phyloP scores from a whole-genome alignment of 208 protist genomes.

The Crithidia acanthocephali region DNA sequence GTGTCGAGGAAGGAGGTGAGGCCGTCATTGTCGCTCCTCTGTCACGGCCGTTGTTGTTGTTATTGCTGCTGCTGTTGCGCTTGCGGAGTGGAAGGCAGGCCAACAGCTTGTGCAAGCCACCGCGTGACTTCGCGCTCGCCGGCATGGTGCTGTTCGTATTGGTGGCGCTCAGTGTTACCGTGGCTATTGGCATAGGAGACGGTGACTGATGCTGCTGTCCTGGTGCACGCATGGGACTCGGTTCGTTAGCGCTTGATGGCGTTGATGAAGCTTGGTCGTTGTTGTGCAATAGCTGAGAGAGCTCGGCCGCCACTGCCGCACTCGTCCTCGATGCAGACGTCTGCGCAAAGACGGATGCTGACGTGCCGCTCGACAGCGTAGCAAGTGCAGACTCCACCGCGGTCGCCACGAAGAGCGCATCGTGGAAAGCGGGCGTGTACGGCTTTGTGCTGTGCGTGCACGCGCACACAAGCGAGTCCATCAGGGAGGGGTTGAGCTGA shows the following conservation, averaged over 20 bases:
- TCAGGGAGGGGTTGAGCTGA: not conserved
- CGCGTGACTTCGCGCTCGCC: not conserved
- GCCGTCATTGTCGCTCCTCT: no score
- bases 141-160: not conserved
- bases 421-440: slow-evolving; percentile 26
- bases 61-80: not conserved
- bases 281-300: not conserved
- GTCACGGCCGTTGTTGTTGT: no score
- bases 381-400: slow-evolving; percentile 23
- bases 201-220: not conserved
- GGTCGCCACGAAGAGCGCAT: slow-evolving; percentile 26
- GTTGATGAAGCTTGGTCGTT: no score
- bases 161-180: not conserved
- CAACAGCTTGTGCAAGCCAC: slow-evolving; percentile 20
- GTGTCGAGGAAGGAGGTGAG: not conserved
- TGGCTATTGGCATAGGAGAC: not conserved
- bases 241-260: no score
- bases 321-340: not conserved
- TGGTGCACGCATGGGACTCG: not conserved
- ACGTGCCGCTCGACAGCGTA: not conserved
- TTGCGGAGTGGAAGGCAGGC: slow-evolving; percentile 25
- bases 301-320: not conserved
- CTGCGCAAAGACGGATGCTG: no score
- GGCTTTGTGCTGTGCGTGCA: slow-evolving; percentile 33
- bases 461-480: slow-evolving; percentile 11